Conservation (phyloP, 495 filamentous ascomycete species). For the Penicillium riverlandense region DNA sequence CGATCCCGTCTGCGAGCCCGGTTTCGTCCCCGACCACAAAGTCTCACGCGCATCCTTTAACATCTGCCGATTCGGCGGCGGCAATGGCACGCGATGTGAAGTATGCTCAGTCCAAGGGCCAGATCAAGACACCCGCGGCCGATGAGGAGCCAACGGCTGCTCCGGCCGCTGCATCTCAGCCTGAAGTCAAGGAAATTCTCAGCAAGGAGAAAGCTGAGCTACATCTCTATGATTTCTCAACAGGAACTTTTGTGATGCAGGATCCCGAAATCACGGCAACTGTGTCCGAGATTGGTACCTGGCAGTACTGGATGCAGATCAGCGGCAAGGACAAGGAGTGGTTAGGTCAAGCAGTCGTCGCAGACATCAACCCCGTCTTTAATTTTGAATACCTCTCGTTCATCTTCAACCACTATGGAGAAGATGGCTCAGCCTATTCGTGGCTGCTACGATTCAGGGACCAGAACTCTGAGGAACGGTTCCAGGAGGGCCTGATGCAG, state of each 20-base stretch:
- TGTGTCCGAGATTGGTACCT: slow-evolving; percentile 80
- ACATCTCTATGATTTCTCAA: slow-evolving; percentile 86
- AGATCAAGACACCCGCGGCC: slow-evolving; percentile 22
- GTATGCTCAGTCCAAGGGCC: slow-evolving; percentile 35
- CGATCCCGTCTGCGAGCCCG: slow-evolving; percentile 78
- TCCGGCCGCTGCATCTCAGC: slow-evolving; percentile 56
- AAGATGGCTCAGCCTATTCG: slow-evolving; percentile 85
- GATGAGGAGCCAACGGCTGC: slow-evolving; percentile 26
- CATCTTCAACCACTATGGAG: slow-evolving; percentile 93
- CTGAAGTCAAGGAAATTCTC: slow-evolving; percentile 66
- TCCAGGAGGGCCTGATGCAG: slow-evolving; percentile 91
- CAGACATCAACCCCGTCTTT: slow-evolving; percentile 96
- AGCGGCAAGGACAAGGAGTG: slow-evolving; percentile 70
- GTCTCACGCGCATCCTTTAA: slow-evolving; percentile 21
- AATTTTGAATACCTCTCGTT: slow-evolving; percentile 97
- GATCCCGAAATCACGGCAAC: slow-evolving; percentile 66
- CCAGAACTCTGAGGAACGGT: slow-evolving; percentile 67
- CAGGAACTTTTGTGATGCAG: slow-evolving; percentile 75
- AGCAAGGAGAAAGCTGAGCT: slow-evolving; percentile 72
- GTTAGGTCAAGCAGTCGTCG: slow-evolving; percentile 77
- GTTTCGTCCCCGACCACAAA: slow-evolving; percentile 56
- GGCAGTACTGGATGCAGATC: slow-evolving; percentile 96
- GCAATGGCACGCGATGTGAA: slow-evolving; percentile 42
- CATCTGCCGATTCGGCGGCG: slow-evolving; percentile 28
- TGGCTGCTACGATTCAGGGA: slow-evolving; percentile 94